These are phyloP conservation scores for Sporothrix schenckii DNA, from an alignment of 2,329 filamentous ascomycete species.

Conservation along the genomic window DNA sequence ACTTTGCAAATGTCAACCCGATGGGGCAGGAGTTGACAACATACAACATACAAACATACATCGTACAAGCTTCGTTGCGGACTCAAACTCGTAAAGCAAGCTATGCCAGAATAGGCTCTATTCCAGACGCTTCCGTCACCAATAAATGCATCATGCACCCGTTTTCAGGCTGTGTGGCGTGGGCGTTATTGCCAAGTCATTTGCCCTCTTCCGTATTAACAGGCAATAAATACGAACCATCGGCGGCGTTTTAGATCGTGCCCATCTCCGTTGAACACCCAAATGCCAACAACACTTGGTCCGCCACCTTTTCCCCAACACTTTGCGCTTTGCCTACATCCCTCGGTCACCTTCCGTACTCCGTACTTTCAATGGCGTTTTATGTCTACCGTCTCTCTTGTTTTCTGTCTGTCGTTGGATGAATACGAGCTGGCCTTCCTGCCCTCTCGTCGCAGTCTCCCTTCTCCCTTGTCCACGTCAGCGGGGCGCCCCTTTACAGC, in stretches of 20 bases:
- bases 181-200: not conserved
- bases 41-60: no score
- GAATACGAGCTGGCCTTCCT: not conserved
- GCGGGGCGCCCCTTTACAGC: conserved; percentile 11
- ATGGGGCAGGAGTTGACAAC: no score
- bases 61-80: no score
- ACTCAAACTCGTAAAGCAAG: not conserved
- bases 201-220: not conserved
- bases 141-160: not conserved
- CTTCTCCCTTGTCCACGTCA: not conserved
- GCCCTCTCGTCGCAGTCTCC: not conserved
- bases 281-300: not conserved
- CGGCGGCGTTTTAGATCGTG: not conserved
- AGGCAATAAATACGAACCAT: not conserved
- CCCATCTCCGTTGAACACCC: not conserved
- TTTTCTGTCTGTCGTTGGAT: not conserved
- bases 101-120: conserved; percentile 10
- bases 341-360: no score
- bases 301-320: not conserved
- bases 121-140: conserved; percentile 20
- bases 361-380: not conserved
- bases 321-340: no score
- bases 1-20: no score
- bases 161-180: not conserved
- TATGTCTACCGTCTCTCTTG: not conserved